phyloP scores from a whole-genome alignment of 176 grass and related monocot genomes.

The Cymbopogon citratus region DNA sequence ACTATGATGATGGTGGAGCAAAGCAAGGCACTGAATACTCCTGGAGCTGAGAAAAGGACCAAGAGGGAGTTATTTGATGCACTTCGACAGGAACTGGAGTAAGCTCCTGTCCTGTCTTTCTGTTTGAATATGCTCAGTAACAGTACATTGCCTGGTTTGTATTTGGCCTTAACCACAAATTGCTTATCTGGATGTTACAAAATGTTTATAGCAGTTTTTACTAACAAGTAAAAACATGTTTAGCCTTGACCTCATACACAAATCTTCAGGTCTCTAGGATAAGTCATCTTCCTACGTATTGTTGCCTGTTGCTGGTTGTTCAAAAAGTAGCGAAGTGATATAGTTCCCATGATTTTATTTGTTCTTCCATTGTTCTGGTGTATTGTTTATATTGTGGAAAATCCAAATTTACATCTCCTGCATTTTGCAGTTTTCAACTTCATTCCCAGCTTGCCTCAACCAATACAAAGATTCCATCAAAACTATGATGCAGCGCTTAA shows the following conservation, averaged over 20 bases:
- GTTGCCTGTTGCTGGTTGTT: too few relatives aligned
- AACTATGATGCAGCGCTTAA: too few relatives aligned
- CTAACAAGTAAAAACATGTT: background rate
- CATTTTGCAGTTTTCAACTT: slow-evolving; percentile 2
- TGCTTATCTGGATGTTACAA: background rate
- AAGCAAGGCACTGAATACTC: slow-evolving; percentile 86
- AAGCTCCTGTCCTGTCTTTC: slow-evolving; percentile 20
- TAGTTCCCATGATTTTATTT: background rate
- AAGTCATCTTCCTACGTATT: background rate
- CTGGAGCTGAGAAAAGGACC: slow-evolving; percentile 89
- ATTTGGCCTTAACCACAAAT: background rate
- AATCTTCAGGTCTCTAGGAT: background rate
- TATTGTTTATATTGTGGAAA: background rate
- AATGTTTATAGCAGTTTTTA: background rate
- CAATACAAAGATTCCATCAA: too few relatives aligned
- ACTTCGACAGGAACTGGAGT: slow-evolving; percentile 87
- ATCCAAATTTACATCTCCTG: background rate
- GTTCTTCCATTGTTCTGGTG: background rate
- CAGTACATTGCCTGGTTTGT: background rate
- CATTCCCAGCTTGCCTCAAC: too few relatives aligned
- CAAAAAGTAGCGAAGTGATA: too few relatives aligned
- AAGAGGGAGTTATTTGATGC: slow-evolving; percentile 93
- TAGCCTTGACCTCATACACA: background rate
- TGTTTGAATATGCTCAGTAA: background rate
- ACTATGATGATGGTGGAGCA: slow-evolving; percentile 98